phyloP scores from a whole-genome alignment of 2,329 filamentous ascomycete species.

The Talaromyces marneffei region DNA sequence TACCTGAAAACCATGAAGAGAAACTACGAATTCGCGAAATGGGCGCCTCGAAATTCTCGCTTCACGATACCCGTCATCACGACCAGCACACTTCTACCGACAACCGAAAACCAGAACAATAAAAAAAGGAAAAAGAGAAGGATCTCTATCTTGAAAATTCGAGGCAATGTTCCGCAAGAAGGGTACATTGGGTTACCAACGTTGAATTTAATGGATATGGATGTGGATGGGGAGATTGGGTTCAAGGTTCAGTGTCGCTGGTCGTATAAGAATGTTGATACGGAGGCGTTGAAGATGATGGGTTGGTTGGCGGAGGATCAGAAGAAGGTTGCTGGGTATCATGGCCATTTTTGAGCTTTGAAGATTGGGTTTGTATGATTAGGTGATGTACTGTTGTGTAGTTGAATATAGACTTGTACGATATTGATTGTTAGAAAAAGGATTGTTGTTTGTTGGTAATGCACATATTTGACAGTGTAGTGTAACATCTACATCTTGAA shows the following conservation, averaged over 20 bases:
- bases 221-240: constrained; percentile 16
- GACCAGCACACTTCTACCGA: neutral
- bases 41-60: constrained; percentile 10
- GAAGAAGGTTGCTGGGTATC: neutral
- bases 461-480: neutral
- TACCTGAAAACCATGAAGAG: neutral
- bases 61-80: constrained; percentile 39
- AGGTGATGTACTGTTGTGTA: neutral
- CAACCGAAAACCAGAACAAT: neutral
- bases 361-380: neutral
- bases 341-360: neutral
- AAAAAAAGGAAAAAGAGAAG: constrained; percentile 2
- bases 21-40: neutral
- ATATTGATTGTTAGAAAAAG: neutral
- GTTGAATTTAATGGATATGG: neutral
- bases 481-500: constrained; percentile 8
- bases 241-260: constrained; percentile 31
- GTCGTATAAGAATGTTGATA: constrained; percentile 37
- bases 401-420: neutral
- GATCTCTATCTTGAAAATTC: constrained; percentile 20
- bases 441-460: neutral
- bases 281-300: constrained; percentile 28
- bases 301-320: constrained; percentile 18
- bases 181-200: neutral
- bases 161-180: neutral